Evolutionary conservation across 2,329 filamentous ascomycete species (phyloP).

Genomic region (Orbilia quercus): DNA sequence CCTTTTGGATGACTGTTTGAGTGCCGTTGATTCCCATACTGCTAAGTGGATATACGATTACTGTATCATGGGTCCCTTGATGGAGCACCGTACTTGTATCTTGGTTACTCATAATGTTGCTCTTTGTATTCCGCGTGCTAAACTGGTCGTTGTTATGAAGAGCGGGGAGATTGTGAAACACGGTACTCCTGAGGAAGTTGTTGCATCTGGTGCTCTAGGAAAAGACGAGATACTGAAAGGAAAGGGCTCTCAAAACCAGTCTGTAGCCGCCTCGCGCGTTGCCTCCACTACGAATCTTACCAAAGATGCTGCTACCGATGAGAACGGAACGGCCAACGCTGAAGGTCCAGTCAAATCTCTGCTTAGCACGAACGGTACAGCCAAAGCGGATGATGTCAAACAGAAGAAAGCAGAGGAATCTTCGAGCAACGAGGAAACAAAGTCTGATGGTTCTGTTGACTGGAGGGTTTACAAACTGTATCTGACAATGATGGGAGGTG

Average conservation of each 20-base stretch:
- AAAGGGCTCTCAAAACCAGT: constrained; percentile 74
- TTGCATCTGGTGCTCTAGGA: constrained; percentile 86
- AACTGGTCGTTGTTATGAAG: constrained; percentile 84
- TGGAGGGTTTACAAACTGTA: constrained; percentile 87
- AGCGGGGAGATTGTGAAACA: constrained; percentile 83
- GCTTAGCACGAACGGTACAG: constrained; percentile 58
- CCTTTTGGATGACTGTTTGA: constrained; percentile 92
- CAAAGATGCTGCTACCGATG: constrained; percentile 23
- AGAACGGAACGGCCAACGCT: constrained; percentile 25
- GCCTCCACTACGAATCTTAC: constrained; percentile 33
- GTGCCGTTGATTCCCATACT: constrained; percentile 95
- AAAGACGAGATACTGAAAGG: constrained; percentile 71
- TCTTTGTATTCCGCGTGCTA: constrained; percentile 82
- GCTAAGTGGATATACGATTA: constrained; percentile 98
- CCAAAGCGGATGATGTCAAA: constrained; percentile 65
- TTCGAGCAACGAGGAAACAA: constrained; percentile 74
- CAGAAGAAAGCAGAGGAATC: constrained; percentile 64
- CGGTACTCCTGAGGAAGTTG: constrained; percentile 80
- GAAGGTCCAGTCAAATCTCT: constrained; percentile 44
- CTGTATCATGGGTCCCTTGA: constrained; percentile 87
- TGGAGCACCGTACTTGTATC: constrained; percentile 89
- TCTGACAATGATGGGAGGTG: constrained; percentile 88
- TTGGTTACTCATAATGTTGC: constrained; percentile 94
- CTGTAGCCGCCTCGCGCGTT: constrained; percentile 75
- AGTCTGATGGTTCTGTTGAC: constrained; percentile 87